Evolutionary conservation across 2,329 filamentous ascomycete species (phyloP), one percentile per base, ranked within the genome.

Genomic region (Claviceps humidiphila): DNA sequence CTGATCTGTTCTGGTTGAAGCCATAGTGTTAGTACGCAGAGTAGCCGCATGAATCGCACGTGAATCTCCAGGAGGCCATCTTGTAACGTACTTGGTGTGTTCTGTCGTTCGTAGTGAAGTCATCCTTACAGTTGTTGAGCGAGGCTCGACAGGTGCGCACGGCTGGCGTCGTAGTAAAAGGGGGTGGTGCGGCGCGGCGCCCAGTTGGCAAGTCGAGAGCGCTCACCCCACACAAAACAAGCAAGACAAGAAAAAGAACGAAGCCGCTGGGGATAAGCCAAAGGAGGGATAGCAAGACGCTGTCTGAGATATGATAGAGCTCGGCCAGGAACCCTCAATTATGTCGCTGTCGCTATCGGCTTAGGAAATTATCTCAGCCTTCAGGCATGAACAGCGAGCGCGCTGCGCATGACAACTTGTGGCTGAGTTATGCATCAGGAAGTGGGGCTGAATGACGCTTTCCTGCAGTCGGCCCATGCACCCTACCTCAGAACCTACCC

Each of bases 1-100:
- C 60, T 78, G 75, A 64, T 86, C 82, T 63, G 81, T 82, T 64
- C 82, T 85, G 50, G 34, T 22, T 16, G 13, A 40, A 30, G 37
- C 37, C 37, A 17, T n/a, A 24, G 17, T 16, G 39, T 51, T 26
- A 51, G 44, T 43, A n/a, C 30, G 42, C 42, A 20, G n/a, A 40
- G 6, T 20, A 40, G 20, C 2, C 16, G 20, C 11, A 44, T n/a
- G 2, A 16, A 34, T 11, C 16, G 20, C 37, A 13, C 16, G 5
- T 45, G 49, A 41, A 13, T 17, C 22, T 34, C 6, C 38, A 3
- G 41, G 7, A 22, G 37, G 3, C 22, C 42, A 49, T 37, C 37
- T 22, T 13, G 20, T 17, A 9, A 62, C 64, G 26, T 43, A 68
- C 66, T 68, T 68, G 48, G 65, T 66, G 56, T 68, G 66, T 51